phyloP scores from a whole-genome alignment of 78 protist genomes.

The Dictyostelium citrinum region DNA sequence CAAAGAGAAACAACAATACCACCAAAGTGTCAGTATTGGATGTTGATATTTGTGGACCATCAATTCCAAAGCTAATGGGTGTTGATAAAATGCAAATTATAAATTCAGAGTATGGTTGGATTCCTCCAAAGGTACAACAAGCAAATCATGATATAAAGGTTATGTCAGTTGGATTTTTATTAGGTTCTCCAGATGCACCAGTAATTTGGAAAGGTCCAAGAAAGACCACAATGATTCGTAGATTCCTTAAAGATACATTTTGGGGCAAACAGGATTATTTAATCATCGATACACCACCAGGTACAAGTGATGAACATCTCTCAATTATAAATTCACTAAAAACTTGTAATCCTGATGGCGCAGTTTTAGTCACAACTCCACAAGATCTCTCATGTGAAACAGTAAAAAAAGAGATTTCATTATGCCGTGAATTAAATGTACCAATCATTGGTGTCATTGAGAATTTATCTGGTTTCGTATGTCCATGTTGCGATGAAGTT shows the following conservation, averaged over 20 bases:
- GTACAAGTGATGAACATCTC: conserved; percentile 80
- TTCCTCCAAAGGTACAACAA: conserved; percentile 35
- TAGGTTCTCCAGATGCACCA: neutral
- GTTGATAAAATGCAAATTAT: conserved; percentile 65
- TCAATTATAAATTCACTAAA: conserved; percentile 34
- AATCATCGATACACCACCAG: conserved; percentile 80
- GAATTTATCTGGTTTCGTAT: conserved; percentile 61
- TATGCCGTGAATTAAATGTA: conserved; percentile 36
- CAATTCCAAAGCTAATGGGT: conserved; percentile 93
- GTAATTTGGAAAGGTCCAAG: conserved; percentile 83
- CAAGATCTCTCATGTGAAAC: conserved; percentile 49
- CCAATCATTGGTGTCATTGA: conserved; percentile 73
- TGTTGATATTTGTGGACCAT: conserved; percentile 99
- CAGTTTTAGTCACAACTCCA: conserved; percentile 70
- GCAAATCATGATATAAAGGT: conserved; percentile 41
- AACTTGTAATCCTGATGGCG: conserved; percentile 67
- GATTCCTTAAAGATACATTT: conserved; percentile 69
- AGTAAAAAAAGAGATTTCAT: conserved; percentile 62
- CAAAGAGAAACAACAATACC: neutral
- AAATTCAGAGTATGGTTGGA: conserved; percentile 70
- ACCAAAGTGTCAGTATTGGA: conserved; percentile 96
- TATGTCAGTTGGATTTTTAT: conserved; percentile 65
- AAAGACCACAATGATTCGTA: conserved; percentile 58
- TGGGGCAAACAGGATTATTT: conserved; percentile 80
- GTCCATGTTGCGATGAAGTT: conserved; percentile 83